A percentile compares a stretch with the other conserved stretches of the same genome.
Conservation (phyloP, 2,329 filamentous ascomycete species). For the Talaromyces funiculosus region DNA sequence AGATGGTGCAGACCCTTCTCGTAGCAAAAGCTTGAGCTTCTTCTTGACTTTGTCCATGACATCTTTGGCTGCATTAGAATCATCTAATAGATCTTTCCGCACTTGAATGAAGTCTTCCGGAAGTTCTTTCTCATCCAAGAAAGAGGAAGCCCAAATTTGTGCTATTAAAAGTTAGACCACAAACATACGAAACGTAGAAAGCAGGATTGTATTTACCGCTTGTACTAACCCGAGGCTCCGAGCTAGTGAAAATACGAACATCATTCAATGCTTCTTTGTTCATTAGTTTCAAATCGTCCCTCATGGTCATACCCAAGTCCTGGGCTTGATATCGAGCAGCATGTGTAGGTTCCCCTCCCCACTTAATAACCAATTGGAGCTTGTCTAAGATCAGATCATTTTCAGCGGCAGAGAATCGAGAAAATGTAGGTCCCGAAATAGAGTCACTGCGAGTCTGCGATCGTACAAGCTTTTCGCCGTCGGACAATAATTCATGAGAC, state of each 20-base stretch:
- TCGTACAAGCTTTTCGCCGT: constrained; percentile 36
- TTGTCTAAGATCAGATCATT: constrained; percentile 93
- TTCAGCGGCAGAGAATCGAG: constrained; percentile 86
- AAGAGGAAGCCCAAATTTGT: constrained; percentile 89
- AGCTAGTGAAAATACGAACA: constrained; percentile 91
- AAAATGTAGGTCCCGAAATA: constrained; percentile 83
- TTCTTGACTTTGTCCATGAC: constrained; percentile 99
- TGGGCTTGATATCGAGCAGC: constrained; percentile 94
- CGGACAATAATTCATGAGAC: constrained; percentile 18
- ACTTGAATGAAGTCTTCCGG: constrained; percentile 81
- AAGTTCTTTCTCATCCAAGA: constrained; percentile 80
- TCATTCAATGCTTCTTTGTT: constrained; percentile 89
- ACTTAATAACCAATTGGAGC: constrained; percentile 95
- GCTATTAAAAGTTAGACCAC: constrained; percentile 43
- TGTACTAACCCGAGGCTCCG: constrained; percentile 86
- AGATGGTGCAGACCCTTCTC: constrained; percentile 87
- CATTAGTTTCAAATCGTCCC: constrained; percentile 87
- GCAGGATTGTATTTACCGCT: constrained; percentile 47
- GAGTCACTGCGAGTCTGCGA: constrained; percentile 69
- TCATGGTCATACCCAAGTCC: constrained; percentile 91
- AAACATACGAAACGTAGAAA: not conserved
- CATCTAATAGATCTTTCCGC: constrained; percentile 89
- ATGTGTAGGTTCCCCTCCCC: constrained; percentile 97
- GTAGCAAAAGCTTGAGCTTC: constrained; percentile 87
- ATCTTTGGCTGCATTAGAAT: constrained; percentile 97